Conservation (phyloP, 176 grass and related monocot species). For the Paspalum notatum region DNA sequence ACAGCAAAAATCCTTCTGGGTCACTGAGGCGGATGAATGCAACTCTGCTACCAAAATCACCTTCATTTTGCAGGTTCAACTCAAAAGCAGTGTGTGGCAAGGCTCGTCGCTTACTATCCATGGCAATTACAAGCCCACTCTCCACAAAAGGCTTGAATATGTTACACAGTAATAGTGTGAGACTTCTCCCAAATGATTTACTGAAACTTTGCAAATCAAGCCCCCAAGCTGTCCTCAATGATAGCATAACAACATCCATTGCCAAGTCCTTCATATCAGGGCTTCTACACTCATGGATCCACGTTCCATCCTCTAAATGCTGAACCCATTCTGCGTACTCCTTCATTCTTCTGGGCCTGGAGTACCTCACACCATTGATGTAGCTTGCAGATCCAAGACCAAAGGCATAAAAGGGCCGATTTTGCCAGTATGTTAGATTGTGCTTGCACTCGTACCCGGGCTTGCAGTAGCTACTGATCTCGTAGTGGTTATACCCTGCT, state of each 20-base stretch:
- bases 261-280: conserved; percentile 73
- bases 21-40: conserved; percentile 76
- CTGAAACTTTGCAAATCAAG: conserved; percentile 67
- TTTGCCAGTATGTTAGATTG: conserved; percentile 82
- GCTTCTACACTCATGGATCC: conserved; percentile 36
- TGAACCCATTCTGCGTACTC: conserved; percentile 81
- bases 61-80: conserved; percentile 34
- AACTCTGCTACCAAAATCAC: conserved; percentile 45
- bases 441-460: conserved; percentile 86
- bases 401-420: conserved; percentile 79
- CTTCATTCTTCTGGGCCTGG: conserved; percentile 79
- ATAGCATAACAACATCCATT: conserved; percentile 86
- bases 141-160: conserved; percentile 67
- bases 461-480: conserved; percentile 93
- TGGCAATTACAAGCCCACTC: conserved; percentile 65
- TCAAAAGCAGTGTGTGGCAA: conserved; percentile 57
- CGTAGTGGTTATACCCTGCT: conserved; percentile 79
- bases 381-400: conserved; percentile 87
- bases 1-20: conserved; percentile 85
- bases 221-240: conserved; percentile 78
- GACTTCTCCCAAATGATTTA: conserved; percentile 60
- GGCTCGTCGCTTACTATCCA: conserved; percentile 55
- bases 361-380: conserved; percentile 73
- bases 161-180: conserved; percentile 55
- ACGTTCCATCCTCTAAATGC: conserved; percentile 58